These are phyloP conservation scores for Phaeosphaeria sp. DNA, from an alignment of 2,329 filamentous ascomycete genomes.

Conservation along the genomic window DNA sequence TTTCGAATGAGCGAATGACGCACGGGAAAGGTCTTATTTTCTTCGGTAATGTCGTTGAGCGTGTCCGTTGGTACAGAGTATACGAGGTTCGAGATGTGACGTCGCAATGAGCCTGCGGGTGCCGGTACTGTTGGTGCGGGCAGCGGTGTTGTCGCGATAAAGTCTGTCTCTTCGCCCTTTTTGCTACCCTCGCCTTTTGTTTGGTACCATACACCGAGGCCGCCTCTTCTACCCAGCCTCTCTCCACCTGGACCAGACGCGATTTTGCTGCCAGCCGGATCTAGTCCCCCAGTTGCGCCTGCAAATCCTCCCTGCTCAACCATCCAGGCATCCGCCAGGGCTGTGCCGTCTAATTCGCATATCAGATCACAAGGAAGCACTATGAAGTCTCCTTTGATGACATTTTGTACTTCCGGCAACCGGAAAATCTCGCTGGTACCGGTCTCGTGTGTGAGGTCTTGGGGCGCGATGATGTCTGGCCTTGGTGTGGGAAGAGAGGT, in stretches of 20 bases:
- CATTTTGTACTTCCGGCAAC: conserved; percentile 78
- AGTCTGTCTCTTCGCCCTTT: conserved; percentile 93
- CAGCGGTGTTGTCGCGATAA: conserved; percentile 79
- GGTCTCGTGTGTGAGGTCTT: conserved; percentile 78
- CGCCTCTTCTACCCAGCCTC: conserved; percentile 71
- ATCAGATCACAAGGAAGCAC: conserved; percentile 93
- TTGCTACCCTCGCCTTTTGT: conserved; percentile 78
- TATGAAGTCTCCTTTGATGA: conserved; percentile 84
- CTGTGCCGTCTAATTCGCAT: conserved; percentile 84
- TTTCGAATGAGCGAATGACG: conserved; percentile 77
- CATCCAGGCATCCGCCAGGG: conserved; percentile 91
- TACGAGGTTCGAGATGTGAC: conserved; percentile 77
- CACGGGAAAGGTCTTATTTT: conserved; percentile 74
- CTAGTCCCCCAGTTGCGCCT: conserved; percentile 61
- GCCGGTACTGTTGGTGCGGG: conserved; percentile 63
- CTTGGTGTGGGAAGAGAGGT: conserved; percentile 75
- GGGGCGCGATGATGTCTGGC: conserved; percentile 77
- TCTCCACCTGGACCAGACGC: conserved; percentile 61
- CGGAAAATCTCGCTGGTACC: conserved; percentile 89
- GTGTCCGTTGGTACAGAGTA: conserved; percentile 88
- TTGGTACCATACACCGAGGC: conserved; percentile 88
- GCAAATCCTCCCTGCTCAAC: conserved; percentile 75
- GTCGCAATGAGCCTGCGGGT: conserved; percentile 69
- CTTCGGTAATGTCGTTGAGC: conserved; percentile 80
- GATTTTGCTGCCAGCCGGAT: conserved; percentile 50